Percentiles rank a stretch among this genome's conserved stretches.
These are phyloP conservation scores for Phialophora macrospora DNA, from an alignment of 2,329 filamentous ascomycete genomes.

Conservation along the genomic window DNA sequence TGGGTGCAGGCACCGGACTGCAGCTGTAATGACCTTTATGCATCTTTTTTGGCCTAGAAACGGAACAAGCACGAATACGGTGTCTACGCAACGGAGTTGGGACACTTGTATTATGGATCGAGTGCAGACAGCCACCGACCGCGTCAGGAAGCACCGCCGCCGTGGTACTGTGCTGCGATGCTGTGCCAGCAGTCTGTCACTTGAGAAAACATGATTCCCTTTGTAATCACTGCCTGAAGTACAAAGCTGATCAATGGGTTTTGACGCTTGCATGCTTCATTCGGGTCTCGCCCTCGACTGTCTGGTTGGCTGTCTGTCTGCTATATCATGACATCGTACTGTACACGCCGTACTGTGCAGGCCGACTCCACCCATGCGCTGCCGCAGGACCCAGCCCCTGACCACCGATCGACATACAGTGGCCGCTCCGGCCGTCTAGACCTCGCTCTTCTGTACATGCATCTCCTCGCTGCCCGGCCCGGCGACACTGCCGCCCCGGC, in stretches of 20 bases:
- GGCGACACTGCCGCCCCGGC: not conserved
- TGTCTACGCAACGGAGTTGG: not conserved
- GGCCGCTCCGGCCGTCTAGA: not conserved
- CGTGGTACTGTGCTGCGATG: not conserved
- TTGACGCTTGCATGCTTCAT: not conserved
- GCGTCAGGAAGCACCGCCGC: not conserved
- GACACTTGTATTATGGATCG: not conserved
- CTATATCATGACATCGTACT: not conserved
- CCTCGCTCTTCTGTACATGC: slow-evolving; percentile 9
- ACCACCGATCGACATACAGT: not conserved
- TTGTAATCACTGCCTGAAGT: not conserved
- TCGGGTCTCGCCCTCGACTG: not conserved
- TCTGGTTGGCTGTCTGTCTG: slow-evolving; percentile 1
- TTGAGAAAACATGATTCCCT: not conserved
- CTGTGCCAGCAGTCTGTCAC: not conserved
- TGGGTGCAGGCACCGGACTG: not conserved
- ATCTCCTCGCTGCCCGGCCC: slow-evolving; percentile 6
- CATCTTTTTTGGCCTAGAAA: slow-evolving; percentile 21
- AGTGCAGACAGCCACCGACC: not conserved
- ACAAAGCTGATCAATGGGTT: not conserved
- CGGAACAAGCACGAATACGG: slow-evolving; percentile 7
- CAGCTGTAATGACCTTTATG: slow-evolving; percentile 14
- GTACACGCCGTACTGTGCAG: not conserved
- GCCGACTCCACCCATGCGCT: not conserved
- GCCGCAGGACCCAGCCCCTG: no score